Evolutionary conservation across 352 stramenopile species (phyloP).

Genomic region (Globisporangium echinulatum): DNA sequence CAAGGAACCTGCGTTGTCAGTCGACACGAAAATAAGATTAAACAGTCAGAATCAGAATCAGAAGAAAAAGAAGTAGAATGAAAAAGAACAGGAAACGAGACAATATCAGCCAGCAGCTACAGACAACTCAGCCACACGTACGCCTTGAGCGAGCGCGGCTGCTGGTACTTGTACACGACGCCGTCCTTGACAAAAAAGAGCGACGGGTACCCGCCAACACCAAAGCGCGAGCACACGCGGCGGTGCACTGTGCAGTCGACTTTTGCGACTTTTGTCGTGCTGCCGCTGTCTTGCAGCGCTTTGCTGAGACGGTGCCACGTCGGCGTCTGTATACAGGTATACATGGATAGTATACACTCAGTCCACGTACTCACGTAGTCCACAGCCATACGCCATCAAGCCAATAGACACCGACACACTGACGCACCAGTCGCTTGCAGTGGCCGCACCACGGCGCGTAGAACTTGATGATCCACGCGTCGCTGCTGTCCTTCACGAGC

Average conservation of each 20-base stretch:
- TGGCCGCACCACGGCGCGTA: constrained; percentile 77
- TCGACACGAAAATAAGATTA: neutral
- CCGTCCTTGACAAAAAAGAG: constrained; percentile 73
- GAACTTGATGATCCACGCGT: constrained; percentile 79
- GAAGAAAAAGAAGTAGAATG: neutral
- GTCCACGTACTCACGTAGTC: neutral
- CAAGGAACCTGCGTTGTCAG: constrained; percentile 23
- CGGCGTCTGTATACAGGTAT: constrained; percentile 15
- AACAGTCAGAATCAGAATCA: neutral
- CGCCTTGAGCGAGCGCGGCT: constrained; percentile 56
- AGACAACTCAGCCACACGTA: neutral
- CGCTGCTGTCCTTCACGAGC: constrained; percentile 48
- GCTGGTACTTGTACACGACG: constrained; percentile 75
- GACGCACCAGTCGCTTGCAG: constrained; percentile 69
- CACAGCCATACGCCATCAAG: neutral
- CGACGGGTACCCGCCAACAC: constrained; percentile 71
- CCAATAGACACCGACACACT: neutral
- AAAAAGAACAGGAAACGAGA: neutral
- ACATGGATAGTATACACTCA: neutral
- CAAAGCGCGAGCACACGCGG: constrained; percentile 78
- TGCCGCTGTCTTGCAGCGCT: constrained; percentile 53
- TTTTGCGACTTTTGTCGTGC: constrained; percentile 53
- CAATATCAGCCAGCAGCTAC: neutral
- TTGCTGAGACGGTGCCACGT: constrained; percentile 78
- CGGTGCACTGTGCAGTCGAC: constrained; percentile 71